These are phyloP conservation scores for Stephanodiscus triporus DNA, from an alignment of 108 stramenopile species.

Conservation along the genomic window DNA sequence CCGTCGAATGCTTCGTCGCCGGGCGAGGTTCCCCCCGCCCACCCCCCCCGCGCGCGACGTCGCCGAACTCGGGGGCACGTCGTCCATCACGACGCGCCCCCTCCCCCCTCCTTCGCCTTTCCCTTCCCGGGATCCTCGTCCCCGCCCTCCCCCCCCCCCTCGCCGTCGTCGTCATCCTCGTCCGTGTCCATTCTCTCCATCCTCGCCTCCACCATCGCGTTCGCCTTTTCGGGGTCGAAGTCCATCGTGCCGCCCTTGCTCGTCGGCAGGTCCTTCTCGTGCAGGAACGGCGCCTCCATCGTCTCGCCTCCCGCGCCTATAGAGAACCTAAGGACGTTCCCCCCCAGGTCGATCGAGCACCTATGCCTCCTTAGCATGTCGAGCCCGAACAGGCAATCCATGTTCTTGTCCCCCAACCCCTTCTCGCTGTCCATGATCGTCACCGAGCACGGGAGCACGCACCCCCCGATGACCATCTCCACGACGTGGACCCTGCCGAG, in stretches of 20 bases:
- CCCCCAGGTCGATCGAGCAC: slow-evolving; percentile 87
- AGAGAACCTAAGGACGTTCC: slow-evolving; percentile 64
- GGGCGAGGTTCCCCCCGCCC: too few species aligned
- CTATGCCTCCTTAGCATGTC: slow-evolving; percentile 96
- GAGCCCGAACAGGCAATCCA: slow-evolving; percentile 95
- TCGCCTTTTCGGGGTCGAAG: slow-evolving; percentile 72
- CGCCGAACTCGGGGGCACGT: too few species aligned
- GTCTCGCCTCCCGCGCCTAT: slow-evolving; percentile 27
- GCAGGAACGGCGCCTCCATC: slow-evolving; percentile 77
- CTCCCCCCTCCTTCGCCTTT: too few species aligned
- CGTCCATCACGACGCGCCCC: too few species aligned
- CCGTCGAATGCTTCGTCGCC: background rate
- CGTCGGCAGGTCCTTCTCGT: slow-evolving; percentile 84
- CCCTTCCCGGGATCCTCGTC: too few species aligned
- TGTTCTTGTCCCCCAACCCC: slow-evolving; percentile 74
- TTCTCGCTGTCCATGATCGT: slow-evolving; percentile 84
- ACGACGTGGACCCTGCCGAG: slow-evolving; percentile 88
- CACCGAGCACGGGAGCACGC: slow-evolving; percentile 50
- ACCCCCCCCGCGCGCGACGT: too few species aligned
- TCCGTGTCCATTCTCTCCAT: slow-evolving; percentile 44
- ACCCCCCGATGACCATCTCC: slow-evolving; percentile 52
- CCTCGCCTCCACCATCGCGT: slow-evolving; percentile 48
- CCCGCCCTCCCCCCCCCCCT: too few species aligned
- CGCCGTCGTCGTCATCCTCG: slow-evolving; percentile 7
- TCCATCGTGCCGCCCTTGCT: slow-evolving; percentile 85